These are phyloP conservation scores for Lipomyces mesembrius DNA, from an alignment of 805 yeast genomes.

Conservation along the genomic window DNA sequence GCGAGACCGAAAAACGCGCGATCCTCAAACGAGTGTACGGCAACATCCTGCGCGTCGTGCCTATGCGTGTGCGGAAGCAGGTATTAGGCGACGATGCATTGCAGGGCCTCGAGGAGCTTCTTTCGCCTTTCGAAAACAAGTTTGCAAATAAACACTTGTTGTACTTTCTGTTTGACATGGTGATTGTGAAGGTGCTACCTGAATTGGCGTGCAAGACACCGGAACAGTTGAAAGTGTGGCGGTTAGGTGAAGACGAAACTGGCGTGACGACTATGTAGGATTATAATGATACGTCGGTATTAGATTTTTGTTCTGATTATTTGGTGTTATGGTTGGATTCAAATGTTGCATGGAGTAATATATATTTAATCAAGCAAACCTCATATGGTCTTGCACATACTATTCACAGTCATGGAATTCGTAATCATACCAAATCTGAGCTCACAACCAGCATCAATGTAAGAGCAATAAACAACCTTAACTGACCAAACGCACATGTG, in stretches of 20 bases:
- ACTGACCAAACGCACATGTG: not conserved
- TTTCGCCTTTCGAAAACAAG: constrained; percentile 41
- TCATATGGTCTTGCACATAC: not conserved
- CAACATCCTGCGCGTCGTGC: constrained; percentile 33
- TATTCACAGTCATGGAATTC: not conserved
- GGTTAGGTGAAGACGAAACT: constrained; percentile 34
- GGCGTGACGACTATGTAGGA: not conserved
- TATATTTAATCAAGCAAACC: not conserved
- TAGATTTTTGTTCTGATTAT: not conserved
- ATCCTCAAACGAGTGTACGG: constrained; percentile 35
- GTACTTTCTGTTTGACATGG: constrained; percentile 40
- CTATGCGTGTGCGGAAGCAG: constrained; percentile 32
- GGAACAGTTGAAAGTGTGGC: constrained; percentile 37
- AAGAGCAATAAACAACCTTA: not conserved
- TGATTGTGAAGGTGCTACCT: constrained; percentile 41
- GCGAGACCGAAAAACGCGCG: constrained; percentile 47
- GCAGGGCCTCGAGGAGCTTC: constrained; percentile 37
- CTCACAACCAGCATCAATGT: not conserved
- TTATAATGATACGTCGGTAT: not conserved
- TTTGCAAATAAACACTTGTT: constrained; percentile 44
- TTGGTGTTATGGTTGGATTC: not conserved
- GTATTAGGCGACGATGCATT: constrained; percentile 38
- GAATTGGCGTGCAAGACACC: constrained; percentile 42
- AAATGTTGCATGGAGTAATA: not conserved
- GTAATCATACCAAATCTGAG: not conserved